phyloP scores from a whole-genome alignment of 306 rosid genomes.

The Echinosophora koreensis region DNA sequence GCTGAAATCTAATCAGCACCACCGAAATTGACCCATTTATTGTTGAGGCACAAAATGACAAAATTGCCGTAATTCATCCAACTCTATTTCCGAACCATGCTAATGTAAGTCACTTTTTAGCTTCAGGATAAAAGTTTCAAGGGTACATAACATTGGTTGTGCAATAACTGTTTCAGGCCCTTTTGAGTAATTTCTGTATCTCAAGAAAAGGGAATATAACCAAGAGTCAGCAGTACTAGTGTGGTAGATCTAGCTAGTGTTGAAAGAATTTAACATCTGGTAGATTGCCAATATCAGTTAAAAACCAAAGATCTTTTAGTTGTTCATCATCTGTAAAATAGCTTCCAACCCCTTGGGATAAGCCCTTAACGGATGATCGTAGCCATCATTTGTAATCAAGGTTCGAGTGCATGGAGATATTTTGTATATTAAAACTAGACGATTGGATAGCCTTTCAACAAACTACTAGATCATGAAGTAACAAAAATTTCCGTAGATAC shows the following conservation, averaged over 20 bases:
- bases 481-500: neutral
- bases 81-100: constrained; percentile 31
- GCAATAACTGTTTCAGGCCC: constrained; percentile 27
- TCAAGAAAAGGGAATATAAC: neutral
- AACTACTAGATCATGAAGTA: neutral
- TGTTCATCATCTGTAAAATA: neutral
- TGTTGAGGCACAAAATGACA: constrained; percentile 21
- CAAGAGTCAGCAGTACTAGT: neutral
- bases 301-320: neutral
- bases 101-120: neutral
- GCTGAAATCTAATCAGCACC: constrained; percentile 32
- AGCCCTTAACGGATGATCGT: neutral
- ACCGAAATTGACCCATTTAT: constrained; percentile 41
- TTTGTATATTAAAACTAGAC: neutral
- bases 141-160: neutral
- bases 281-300: neutral
- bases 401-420: neutral
- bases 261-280: neutral
- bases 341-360: neutral
- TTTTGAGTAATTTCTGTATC: constrained; percentile 10
- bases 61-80: constrained; percentile 28
- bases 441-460: neutral
- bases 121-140: too few species aligned
- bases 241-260: neutral
- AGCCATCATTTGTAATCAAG: neutral